Conservation (phyloP, 768 basidiomycete species). For the Astraeus odoratus region DNA sequence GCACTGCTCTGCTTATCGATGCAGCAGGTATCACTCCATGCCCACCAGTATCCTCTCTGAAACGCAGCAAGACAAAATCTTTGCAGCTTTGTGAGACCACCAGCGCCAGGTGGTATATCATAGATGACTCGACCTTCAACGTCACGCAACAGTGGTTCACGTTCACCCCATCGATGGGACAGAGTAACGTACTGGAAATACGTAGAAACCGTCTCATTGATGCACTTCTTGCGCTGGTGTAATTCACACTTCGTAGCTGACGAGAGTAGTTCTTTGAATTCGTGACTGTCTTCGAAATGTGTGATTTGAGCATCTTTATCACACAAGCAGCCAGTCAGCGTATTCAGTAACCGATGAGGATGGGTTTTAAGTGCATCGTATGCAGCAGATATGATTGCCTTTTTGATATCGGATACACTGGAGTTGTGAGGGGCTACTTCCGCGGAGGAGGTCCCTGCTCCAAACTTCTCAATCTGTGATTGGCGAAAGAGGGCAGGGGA, state of each 20-base stretch:
- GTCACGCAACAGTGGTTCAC: neutral
- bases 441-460: no score
- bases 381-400: no score
- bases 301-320: neutral
- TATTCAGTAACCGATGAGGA: neutral
- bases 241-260: neutral
- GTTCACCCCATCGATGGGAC: neutral
- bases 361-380: no score
- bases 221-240: neutral
- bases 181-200: neutral
- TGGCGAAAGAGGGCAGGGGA: no score
- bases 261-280: neutral
- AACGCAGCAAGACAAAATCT: neutral
- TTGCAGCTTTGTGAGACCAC: neutral
- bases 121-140: neutral
- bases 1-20: neutral
- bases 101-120: neutral
- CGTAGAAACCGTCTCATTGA: neutral
- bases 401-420: no score
- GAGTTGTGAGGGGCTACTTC: no score
- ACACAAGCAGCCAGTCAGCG: conserved; percentile 5
- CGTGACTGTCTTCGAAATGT: neutral
- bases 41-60: neutral
- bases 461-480: no score
- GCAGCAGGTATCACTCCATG: neutral